Evolutionary conservation across 345 rosid genomes (phyloP).

Genomic region (Anastatica hierochuntica): DNA sequence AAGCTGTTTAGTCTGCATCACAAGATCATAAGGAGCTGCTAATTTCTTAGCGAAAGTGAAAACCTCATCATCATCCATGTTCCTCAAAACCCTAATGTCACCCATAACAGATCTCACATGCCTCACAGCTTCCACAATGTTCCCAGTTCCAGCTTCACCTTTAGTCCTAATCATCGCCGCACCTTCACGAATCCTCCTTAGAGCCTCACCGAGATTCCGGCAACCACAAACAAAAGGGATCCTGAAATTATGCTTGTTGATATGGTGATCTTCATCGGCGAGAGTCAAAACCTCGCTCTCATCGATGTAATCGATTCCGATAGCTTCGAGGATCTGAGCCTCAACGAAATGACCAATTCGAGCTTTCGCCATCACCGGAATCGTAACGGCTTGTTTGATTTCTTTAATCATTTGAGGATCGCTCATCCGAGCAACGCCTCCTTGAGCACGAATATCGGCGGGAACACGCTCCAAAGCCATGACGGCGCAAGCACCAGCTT

Average conservation of each 20-base stretch:
- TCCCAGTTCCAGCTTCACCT: constrained; percentile 90
- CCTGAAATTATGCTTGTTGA: constrained; percentile 80
- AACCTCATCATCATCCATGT: constrained; percentile 92
- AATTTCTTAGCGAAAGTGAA: constrained; percentile 68
- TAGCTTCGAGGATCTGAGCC: constrained; percentile 65
- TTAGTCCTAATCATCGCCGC: constrained; percentile 93
- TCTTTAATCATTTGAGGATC: constrained; percentile 70
- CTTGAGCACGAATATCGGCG: constrained; percentile 63
- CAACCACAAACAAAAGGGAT: constrained; percentile 89
- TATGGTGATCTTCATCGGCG: constrained; percentile 82
- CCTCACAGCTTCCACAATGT: constrained; percentile 72
- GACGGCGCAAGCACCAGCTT: constrained; percentile 77
- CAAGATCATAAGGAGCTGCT: constrained; percentile 58
- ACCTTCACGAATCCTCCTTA: constrained; percentile 75
- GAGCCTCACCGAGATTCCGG: constrained; percentile 71
- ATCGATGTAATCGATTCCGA: constrained; percentile 77
- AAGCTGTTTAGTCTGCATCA: constrained; percentile 73
- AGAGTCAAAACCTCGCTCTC: constrained; percentile 80
- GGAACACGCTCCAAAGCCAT: constrained; percentile 78
- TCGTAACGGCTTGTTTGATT: constrained; percentile 62
- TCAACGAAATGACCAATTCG: constrained; percentile 75
- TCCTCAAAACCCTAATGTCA: constrained; percentile 59
- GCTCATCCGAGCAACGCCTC: constrained; percentile 72
- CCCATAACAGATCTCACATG: constrained; percentile 87
- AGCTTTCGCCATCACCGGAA: constrained; percentile 82